phyloP scores from a whole-genome alignment of 805 yeast genomes.

The Grigorovia jiainica region DNA sequence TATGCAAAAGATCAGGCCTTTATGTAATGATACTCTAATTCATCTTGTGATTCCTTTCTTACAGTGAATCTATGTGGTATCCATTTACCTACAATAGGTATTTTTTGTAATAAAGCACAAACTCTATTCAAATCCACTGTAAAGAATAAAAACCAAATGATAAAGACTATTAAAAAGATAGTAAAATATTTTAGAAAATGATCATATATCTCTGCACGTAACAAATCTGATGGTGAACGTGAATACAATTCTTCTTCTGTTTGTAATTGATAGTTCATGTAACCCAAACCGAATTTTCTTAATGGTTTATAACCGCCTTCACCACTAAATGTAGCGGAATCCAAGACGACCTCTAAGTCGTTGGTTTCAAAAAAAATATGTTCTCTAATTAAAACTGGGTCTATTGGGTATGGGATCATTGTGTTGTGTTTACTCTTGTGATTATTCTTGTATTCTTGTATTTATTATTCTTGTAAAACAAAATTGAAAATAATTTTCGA shows the following conservation, averaged over 20 bases:
- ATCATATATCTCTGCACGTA: slow-evolving; percentile 19
- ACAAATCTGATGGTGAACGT: slow-evolving; percentile 10
- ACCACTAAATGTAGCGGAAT: slow-evolving; percentile 21
- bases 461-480: no score
- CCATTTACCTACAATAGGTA: no score
- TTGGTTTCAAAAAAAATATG: slow-evolving; percentile 29
- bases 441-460: no score
- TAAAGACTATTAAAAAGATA: slow-evolving; percentile 11
- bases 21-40: slow-evolving; percentile 8
- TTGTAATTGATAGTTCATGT: slow-evolving; percentile 23
- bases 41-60: not conserved
- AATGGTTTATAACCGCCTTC: slow-evolving; percentile 26
- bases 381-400: slow-evolving; percentile 29
- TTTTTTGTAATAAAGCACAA: not conserved
- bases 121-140: not conserved
- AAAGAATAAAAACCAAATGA: slow-evolving; percentile 2
- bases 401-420: slow-evolving; percentile 31
- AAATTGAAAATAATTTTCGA: no score
- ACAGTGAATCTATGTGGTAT: no score
- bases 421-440: not conserved
- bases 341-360: slow-evolving; percentile 21
- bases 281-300: slow-evolving; percentile 26
- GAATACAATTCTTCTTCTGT: slow-evolving; percentile 17
- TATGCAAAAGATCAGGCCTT: no score
- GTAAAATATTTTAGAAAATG: slow-evolving; percentile 22